These are phyloP conservation scores for Amanita fuliginea DNA, from an alignment of 768 basidiomycete species.

Conservation along the genomic window DNA sequence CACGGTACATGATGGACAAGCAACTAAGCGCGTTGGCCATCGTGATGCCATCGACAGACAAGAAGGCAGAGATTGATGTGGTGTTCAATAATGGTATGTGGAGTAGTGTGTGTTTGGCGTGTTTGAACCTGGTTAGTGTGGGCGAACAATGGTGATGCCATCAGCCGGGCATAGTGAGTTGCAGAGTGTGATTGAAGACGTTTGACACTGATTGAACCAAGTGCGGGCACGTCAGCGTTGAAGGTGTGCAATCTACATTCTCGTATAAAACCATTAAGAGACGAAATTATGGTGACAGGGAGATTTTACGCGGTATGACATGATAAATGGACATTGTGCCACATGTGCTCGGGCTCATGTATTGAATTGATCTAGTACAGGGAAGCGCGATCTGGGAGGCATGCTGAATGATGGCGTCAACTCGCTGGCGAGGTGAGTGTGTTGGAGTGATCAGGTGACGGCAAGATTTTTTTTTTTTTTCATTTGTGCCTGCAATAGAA, in stretches of 20 bases:
- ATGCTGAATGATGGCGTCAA: conserved; percentile 95
- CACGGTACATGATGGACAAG: conserved; percentile 67
- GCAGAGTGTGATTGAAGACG: neutral
- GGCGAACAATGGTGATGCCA: conserved; percentile 98
- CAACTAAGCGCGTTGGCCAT: conserved; percentile 69
- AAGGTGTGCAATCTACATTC: conserved; percentile 42
- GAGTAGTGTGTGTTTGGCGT: neutral
- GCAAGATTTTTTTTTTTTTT: too few relatives aligned
- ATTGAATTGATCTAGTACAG: conserved; percentile 46
- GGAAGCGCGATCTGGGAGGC: conserved; percentile 88
- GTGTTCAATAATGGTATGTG: conserved; percentile 69
- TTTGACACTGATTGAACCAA: conserved; percentile 17
- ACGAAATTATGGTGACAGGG: conserved; percentile 32
- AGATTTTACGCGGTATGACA: conserved; percentile 69
- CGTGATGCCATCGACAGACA: conserved; percentile 37
- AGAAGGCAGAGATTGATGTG: conserved; percentile 52
- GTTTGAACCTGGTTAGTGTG: conserved; percentile 45
- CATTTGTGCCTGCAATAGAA: conserved; percentile 27
- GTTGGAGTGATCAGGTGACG: neutral
- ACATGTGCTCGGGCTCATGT: neutral
- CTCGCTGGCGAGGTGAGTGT: conserved; percentile 63
- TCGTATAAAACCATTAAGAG: conserved; percentile 1
- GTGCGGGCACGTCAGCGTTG: conserved; percentile 91
- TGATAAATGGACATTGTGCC: neutral
- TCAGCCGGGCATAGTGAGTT: conserved; percentile 77